phyloP scores from a whole-genome alignment of 2,329 filamentous ascomycete genomes.

The Penicillium sumatraense region DNA sequence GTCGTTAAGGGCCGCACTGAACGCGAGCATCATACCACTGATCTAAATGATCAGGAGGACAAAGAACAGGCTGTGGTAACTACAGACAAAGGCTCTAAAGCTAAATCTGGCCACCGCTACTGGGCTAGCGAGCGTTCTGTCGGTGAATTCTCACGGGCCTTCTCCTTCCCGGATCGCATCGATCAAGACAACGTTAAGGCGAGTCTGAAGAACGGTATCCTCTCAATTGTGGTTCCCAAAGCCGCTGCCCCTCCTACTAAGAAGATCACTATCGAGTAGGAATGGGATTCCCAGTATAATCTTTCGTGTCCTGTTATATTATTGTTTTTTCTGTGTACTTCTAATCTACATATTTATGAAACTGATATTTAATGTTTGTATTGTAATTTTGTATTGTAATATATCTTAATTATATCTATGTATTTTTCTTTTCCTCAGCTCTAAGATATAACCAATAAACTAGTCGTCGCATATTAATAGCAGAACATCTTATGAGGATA shows the following conservation, averaged over 20 bases:
- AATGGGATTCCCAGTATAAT: no score
- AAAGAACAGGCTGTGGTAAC: conserved; percentile 28
- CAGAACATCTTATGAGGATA: no score
- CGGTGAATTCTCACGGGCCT: conserved; percentile 63
- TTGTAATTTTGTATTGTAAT: no score
- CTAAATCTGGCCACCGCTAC: conserved; percentile 49
- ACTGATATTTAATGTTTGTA: no score
- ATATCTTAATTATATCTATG: no score
- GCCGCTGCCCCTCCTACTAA: conserved; percentile 51
- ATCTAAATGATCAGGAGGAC: conserved; percentile 53
- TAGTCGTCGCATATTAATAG: no score
- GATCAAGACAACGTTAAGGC: conserved; percentile 66
- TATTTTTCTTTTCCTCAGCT: no score
- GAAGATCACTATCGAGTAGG: conserved; percentile 64
- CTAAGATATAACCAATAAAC: no score
- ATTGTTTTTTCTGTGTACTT: no score
- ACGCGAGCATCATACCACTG: conserved; percentile 36
- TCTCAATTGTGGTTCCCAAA: conserved; percentile 64
- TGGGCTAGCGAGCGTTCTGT: conserved; percentile 65
- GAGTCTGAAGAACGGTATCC: conserved; percentile 63
- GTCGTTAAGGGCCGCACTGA: conserved; percentile 51
- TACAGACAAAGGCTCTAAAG: neutral
- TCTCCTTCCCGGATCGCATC: conserved; percentile 62
- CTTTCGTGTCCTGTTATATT: no score
- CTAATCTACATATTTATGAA: no score